These are phyloP conservation scores for Venturia nashicola DNA, from an alignment of 2,329 filamentous ascomycete genomes.

Conservation along the genomic window DNA sequence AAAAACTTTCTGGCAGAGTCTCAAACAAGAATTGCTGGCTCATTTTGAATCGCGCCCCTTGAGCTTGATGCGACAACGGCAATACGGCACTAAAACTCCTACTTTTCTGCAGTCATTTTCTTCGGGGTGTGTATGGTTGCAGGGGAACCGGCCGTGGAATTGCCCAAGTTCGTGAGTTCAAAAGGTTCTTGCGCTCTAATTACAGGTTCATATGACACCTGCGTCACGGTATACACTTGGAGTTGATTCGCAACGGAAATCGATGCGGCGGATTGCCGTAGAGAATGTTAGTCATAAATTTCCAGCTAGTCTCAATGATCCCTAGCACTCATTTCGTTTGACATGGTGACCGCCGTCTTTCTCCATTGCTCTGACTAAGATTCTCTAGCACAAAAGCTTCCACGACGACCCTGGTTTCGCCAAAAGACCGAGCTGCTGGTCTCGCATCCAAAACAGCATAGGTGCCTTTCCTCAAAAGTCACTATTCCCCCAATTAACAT, in stretches of 20 bases:
- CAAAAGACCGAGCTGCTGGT: neutral
- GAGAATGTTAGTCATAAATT: constrained; percentile 1
- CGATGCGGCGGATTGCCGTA: neutral
- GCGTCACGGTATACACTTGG: neutral
- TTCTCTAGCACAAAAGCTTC: neutral
- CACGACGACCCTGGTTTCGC: neutral
- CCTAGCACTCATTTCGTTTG: neutral
- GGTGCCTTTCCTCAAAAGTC: neutral
- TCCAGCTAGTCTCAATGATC: neutral
- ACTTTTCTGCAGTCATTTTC: neutral
- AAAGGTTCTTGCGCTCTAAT: neutral
- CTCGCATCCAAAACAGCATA: neutral
- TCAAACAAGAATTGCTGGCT: too few species aligned
- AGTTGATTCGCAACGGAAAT: neutral
- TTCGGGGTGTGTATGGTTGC: neutral
- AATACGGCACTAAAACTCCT: neutral
- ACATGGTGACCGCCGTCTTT: neutral
- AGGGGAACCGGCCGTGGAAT: neutral
- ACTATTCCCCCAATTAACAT: neutral
- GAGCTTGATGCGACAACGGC: neutral
- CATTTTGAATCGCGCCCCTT: neutral
- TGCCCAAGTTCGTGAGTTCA: neutral
- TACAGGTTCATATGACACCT: neutral
- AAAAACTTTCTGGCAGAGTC: neutral
- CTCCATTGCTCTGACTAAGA: neutral